Evolutionary conservation across 2,329 filamentous ascomycete species (phyloP).

Genomic region (Colletotrichum agaves): DNA sequence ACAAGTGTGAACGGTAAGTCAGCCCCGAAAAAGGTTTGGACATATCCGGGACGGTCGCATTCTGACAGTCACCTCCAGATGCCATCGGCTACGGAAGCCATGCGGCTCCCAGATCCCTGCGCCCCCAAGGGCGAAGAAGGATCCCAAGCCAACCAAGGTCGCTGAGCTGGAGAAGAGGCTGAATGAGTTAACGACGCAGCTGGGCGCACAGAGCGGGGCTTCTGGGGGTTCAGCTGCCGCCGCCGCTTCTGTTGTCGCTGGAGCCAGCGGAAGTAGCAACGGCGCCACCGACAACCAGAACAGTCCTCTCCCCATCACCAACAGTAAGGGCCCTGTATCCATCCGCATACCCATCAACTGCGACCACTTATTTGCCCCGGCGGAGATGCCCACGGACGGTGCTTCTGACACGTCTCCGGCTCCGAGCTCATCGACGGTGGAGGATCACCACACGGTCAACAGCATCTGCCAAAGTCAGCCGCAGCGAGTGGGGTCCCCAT

Average conservation of each 20-base stretch:
- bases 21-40: not conserved
- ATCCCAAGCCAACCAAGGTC: constrained; percentile 59
- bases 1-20: constrained; percentile 61
- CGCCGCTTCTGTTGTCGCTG: not conserved
- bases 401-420: constrained; percentile 21
- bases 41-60: not conserved
- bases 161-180: constrained; percentile 62
- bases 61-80: constrained; percentile 46
- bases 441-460: constrained; percentile 36
- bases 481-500: constrained; percentile 45
- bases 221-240: not conserved
- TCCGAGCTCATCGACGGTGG: constrained; percentile 39
- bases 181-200: constrained; percentile 59
- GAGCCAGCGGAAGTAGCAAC: not conserved
- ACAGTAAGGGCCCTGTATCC: constrained; percentile 20
- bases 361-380: constrained; percentile 50
- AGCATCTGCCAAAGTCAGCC: constrained; percentile 10
- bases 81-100: constrained; percentile 58
- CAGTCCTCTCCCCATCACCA: constrained; percentile 27
- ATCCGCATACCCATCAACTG: constrained; percentile 42
- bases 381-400: not conserved
- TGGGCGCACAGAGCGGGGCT: constrained; percentile 44
- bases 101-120: constrained; percentile 60
- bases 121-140: constrained; percentile 58
- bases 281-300: constrained; percentile 27